Base-by-base conservation (phyloP, 305 asterid genomes). In the Fraxinus paxiana region DNA sequence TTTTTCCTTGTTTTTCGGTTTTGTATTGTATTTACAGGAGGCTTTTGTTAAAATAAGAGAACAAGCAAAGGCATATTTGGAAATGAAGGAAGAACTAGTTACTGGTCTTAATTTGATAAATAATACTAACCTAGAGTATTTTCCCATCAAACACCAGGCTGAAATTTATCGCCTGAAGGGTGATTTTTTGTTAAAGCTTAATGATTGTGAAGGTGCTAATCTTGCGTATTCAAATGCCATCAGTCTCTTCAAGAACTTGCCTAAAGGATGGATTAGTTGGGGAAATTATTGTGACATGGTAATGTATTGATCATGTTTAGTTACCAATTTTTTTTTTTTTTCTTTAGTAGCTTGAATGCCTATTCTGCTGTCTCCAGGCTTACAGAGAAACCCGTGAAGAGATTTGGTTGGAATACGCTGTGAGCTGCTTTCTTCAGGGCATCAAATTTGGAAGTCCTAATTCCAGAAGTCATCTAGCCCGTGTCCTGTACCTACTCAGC, bases 181-280 rank as follows among this genome's bases (percentile, higher is more conserved):
- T 73, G 99, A 96, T 85, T 96, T 96, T 86, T 87, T 92, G 86
- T 85, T 96, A 88, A 96, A 96, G 91, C 97, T 94, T 69, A 90
- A 90, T 82, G 99, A 96, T 87, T 90, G 93, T 82, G 99, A 96
- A 89, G 99, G 99, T 54, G 99, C 99, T 80, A 96, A 96, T 80
- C 87, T 92, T 82, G 90, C 97, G 83, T 96, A 94, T 88, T 96
- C 99, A 84, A 86, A 90, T 79, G 97, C 97, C 34, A 93, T 96
- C 80, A 82, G 89, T 87, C 95, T 93, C 86, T 96, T 90, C 93
- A 96, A 93, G 91, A 93, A 89, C 89, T 88, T 94, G 94, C 98
- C 98, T 9, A 96, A 94, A 87, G 99, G 98, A 80, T 96, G 99
- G 99, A 93, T 96, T 88, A 93, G 98, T 87, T 96, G 98, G 98